Percentiles rank a stretch among this genome's conserved stretches.
These are phyloP conservation scores for Lentinula novae-zelandiae DNA, from an alignment of 1,284 basidiomycete species.

Conservation along the genomic window DNA sequence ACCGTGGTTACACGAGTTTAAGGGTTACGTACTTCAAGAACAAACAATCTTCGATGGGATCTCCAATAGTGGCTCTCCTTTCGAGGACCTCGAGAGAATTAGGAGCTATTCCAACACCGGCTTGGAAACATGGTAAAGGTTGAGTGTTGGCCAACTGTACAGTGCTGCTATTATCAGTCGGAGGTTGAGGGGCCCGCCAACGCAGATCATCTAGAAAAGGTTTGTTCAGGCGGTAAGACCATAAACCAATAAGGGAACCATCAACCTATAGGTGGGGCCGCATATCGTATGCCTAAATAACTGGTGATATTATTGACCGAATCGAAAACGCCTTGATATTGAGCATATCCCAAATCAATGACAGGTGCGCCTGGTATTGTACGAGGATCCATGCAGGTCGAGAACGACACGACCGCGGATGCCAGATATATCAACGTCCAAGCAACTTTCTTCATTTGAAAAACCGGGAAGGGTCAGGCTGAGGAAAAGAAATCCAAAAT, in stretches of 20 bases:
- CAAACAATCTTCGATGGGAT: slow-evolving; percentile 27
- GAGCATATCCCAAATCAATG: slow-evolving; percentile 29
- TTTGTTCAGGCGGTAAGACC: neutral
- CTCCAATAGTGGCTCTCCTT: neutral
- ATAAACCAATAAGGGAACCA: neutral
- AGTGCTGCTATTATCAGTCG: slow-evolving; percentile 21
- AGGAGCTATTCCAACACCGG: slow-evolving; percentile 2
- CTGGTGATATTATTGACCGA: slow-evolving; percentile 18
- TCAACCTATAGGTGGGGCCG: slow-evolving; percentile 27
- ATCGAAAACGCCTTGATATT: slow-evolving; percentile 27
- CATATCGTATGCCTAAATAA: slow-evolving; percentile 31
- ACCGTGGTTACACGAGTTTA: neutral
- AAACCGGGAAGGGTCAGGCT: neutral
- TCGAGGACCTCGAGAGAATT: slow-evolving; percentile 10
- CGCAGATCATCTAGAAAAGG: slow-evolving; percentile 24
- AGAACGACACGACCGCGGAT: neutral
- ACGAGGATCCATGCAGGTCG: neutral
- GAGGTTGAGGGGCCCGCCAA: slow-evolving; percentile 30
- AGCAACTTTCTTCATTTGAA: neutral
- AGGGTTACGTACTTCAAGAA: slow-evolving; percentile 25
- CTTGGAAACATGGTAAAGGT: slow-evolving; percentile 27
- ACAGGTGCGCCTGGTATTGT: neutral
- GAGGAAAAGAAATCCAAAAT: neutral
- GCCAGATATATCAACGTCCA: neutral
- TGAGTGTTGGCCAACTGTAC: slow-evolving; percentile 29